Evolutionary conservation across 1,284 basidiomycete genomes (phyloP).

Genomic region (Cryptococcus jaspeensis): DNA sequence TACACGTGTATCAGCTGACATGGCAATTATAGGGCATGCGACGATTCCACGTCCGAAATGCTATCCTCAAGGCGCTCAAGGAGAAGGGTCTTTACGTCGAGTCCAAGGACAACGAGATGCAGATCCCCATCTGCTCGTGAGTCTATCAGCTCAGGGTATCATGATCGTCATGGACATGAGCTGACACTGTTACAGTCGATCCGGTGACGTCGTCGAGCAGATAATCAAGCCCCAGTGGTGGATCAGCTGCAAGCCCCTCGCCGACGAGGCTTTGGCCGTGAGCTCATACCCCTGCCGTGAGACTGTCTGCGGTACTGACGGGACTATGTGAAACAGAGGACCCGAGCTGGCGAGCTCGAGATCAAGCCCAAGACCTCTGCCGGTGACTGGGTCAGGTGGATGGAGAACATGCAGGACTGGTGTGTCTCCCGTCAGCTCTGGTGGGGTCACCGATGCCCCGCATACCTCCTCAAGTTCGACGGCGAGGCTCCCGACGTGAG

Average conservation of each 20-base stretch:
- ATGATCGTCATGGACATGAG: neutral
- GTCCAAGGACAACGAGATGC: conserved; percentile 94
- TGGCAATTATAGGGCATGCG: conserved; percentile 83
- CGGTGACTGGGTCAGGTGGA: conserved; percentile 95
- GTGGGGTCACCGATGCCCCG: conserved; percentile 98
- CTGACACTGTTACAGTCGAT: conserved; percentile 62
- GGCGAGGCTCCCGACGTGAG: conserved; percentile 72
- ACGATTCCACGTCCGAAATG: conserved; percentile 88
- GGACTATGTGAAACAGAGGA: conserved; percentile 59
- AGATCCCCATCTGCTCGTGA: conserved; percentile 83
- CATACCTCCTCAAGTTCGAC: conserved; percentile 87
- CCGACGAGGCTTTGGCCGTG: conserved; percentile 84
- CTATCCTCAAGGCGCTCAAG: conserved; percentile 81
- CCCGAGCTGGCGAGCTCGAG: conserved; percentile 75
- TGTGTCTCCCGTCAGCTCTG: conserved; percentile 98
- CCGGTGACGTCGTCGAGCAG: conserved; percentile 94
- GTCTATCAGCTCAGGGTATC: conserved; percentile 22
- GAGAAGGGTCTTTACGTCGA: conserved; percentile 85
- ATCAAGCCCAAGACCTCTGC: conserved; percentile 85
- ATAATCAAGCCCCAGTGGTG: conserved; percentile 99
- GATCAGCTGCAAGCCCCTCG: conserved; percentile 90
- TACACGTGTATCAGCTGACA: neutral
- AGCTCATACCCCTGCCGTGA: conserved; percentile 6
- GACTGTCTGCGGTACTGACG: conserved; percentile 1
- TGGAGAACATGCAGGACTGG: conserved; percentile 97